Conservation (phyloP, 148 eudicot genomes). For the Amaranthus cruentus region DNA sequence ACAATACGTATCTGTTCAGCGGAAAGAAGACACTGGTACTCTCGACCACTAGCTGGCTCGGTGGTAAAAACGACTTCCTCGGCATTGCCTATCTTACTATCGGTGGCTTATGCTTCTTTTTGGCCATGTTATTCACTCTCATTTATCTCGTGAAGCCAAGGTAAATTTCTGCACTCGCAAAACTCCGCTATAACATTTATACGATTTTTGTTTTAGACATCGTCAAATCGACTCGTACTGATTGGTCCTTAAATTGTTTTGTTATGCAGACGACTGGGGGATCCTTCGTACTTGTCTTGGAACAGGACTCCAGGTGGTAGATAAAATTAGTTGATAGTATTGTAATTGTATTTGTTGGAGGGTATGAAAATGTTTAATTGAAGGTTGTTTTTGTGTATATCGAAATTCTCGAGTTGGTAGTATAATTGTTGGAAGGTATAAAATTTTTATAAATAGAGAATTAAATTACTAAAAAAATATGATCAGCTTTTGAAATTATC, state of each 20-base stretch:
- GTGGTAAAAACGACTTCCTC: conserved; percentile 89
- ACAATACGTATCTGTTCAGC: conserved; percentile 84
- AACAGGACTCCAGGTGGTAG: conserved; percentile 65
- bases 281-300: conserved; percentile 66
- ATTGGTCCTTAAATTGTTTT: not conserved
- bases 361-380: not conserved
- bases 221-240: too few relatives aligned
- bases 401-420: not conserved
- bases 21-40: conserved; percentile 94
- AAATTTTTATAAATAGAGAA: too few relatives aligned
- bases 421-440: conserved; percentile 1
- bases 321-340: conserved; percentile 19
- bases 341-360: not conserved
- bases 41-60: conserved; percentile 94
- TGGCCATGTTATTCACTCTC: conserved; percentile 70
- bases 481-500: too few relatives aligned
- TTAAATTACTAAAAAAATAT: too few relatives aligned
- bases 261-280: conserved; percentile 62
- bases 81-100: conserved; percentile 94
- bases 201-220: not conserved
- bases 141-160: conserved; percentile 88
- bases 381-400: conserved; percentile 21
- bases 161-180: conserved; percentile 24
- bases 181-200: not conserved
- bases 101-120: conserved; percentile 77